Conservation (phyloP, 345 rosid species). For the Combretum micranthum region DNA sequence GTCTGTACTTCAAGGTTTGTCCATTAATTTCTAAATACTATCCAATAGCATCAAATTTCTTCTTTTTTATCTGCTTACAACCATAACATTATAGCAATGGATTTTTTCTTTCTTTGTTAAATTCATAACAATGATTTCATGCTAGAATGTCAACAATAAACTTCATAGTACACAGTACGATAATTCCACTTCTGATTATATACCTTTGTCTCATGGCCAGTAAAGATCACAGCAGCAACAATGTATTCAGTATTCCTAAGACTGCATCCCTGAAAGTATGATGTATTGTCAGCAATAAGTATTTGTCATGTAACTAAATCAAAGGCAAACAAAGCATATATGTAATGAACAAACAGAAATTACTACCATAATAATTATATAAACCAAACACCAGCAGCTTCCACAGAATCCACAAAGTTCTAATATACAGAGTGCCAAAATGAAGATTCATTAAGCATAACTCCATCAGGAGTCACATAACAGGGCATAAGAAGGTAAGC, state of each 20-base stretch:
- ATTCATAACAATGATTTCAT: not conserved
- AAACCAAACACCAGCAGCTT: not conserved
- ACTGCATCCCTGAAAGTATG: conserved; percentile 83
- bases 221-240: conserved; percentile 84
- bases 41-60: too few relatives aligned
- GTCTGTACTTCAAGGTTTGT: too few relatives aligned
- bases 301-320: conserved; percentile 1
- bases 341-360: conserved; percentile 1
- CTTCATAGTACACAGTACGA: not conserved
- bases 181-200: conserved; percentile 12
- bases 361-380: not conserved
- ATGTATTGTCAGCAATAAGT: conserved; percentile 12
- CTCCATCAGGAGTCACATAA: too few relatives aligned
- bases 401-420: too few relatives aligned
- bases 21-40: too few relatives aligned
- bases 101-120: too few relatives aligned
- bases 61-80: not conserved
- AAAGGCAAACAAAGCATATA: not conserved
- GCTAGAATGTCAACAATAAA: conserved; percentile 1
- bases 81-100: not conserved
- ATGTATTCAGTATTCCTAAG: conserved; percentile 92
- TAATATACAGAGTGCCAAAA: too few relatives aligned
- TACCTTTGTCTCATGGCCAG: conserved; percentile 99
- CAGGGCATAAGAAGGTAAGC: not conserved
- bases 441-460: too few relatives aligned